Conservation (phyloP, 192 early-diverging fungal species). For the Rhizophagus sp. region DNA sequence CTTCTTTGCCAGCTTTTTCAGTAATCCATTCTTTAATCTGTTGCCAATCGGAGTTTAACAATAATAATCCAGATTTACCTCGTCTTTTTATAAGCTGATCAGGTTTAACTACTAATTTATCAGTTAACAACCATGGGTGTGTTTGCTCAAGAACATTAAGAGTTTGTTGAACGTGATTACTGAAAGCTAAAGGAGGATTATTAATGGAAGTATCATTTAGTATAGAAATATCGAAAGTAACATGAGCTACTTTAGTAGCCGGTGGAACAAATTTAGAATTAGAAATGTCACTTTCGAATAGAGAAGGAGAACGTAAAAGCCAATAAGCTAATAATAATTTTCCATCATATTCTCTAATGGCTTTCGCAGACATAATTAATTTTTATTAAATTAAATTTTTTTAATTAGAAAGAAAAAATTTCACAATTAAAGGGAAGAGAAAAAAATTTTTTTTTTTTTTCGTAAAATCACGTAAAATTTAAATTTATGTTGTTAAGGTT, state of each 20-base stretch:
- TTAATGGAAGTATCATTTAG: slow-evolving; percentile 43
- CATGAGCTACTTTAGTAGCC: slow-evolving; percentile 73
- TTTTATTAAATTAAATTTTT: not conserved
- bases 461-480: too few species aligned
- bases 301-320: slow-evolving; percentile 72
- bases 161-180: slow-evolving; percentile 57
- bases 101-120: slow-evolving; percentile 94
- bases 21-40: slow-evolving; percentile 88
- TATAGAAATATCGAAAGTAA: slow-evolving; percentile 69
- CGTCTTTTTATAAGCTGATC: slow-evolving; percentile 98
- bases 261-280: slow-evolving; percentile 71
- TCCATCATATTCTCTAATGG: slow-evolving; percentile 97
- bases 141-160: slow-evolving; percentile 66
- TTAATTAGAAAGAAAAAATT: not conserved
- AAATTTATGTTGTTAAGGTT: too few species aligned
- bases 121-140: slow-evolving; percentile 83
- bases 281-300: slow-evolving; percentile 47
- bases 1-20: slow-evolving; percentile 83
- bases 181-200: slow-evolving; percentile 58
- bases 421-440: too few species aligned
- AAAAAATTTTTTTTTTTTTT: too few species aligned
- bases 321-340: slow-evolving; percentile 93
- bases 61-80: slow-evolving; percentile 93
- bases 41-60: slow-evolving; percentile 89
- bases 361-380: slow-evolving; percentile 77